Evolutionary conservation across 164 flowering plant genomes (phyloP).

Genomic region (Piper longum): DNA sequence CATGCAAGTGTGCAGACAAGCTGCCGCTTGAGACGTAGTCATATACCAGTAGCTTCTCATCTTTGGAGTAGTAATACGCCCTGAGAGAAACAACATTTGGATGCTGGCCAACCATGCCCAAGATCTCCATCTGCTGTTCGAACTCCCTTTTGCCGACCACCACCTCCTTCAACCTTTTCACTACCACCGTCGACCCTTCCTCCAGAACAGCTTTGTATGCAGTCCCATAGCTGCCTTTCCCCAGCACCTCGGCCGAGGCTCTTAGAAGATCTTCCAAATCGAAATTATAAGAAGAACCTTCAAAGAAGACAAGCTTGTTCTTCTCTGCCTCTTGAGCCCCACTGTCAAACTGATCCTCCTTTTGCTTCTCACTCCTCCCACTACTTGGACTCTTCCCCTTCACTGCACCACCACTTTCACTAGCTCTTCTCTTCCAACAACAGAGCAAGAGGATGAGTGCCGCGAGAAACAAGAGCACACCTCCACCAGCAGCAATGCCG

Average conservation of each 20-base stretch:
- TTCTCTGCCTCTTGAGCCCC: slow-evolving; percentile 58
- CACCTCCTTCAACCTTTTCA: slow-evolving; percentile 86
- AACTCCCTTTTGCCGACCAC: slow-evolving; percentile 52
- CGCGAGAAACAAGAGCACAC: slow-evolving; percentile 27
- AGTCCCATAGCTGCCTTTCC: slow-evolving; percentile 86
- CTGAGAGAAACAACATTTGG: slow-evolving; percentile 65
- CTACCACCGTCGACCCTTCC: slow-evolving; percentile 60
- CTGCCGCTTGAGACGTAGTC: slow-evolving; percentile 79
- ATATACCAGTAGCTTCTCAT: slow-evolving; percentile 87
- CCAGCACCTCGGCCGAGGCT: slow-evolving; percentile 62
- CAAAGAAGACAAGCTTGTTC: slow-evolving; percentile 27
- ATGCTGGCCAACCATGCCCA: slow-evolving; percentile 60
- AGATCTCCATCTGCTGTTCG: slow-evolving; percentile 60
- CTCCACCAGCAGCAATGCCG: slow-evolving; percentile 47
- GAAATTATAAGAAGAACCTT: slow-evolving; percentile 20
- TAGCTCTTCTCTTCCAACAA: slow-evolving; percentile 26
- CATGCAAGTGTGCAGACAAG: slow-evolving; percentile 74
- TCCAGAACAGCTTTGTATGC: slow-evolving; percentile 79
- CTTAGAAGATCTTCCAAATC: slow-evolving; percentile 27
- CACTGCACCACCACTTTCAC: slow-evolving; percentile 10
- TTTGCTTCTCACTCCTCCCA: slow-evolving; percentile 40
- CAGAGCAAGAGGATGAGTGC: slow-evolving; percentile 18
- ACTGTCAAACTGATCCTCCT: slow-evolving; percentile 54
- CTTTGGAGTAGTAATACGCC: slow-evolving; percentile 73
- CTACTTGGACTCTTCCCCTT: slow-evolving; percentile 32